Evolutionary conservation across 371 early-diverging fungal species (phyloP).

Genomic region (Rhizopus arrhizus): DNA sequence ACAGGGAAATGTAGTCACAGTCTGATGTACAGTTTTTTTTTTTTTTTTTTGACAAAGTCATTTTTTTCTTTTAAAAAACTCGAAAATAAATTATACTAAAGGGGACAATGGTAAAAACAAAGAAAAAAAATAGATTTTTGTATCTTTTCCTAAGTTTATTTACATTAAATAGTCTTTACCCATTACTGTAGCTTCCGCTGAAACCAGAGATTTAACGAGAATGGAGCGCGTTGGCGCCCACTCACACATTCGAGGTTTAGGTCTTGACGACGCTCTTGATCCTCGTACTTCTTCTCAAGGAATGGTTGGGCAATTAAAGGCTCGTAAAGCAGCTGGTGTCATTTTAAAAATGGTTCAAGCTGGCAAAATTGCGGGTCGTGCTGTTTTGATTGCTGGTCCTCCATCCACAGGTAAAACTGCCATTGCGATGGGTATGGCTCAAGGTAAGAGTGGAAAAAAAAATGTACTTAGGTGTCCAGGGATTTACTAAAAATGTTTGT

Average conservation of each 20-base stretch:
- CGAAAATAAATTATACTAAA: no score
- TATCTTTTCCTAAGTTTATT: no score
- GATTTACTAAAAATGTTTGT: neutral
- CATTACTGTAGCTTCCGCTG: constrained; percentile 45
- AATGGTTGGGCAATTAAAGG: constrained; percentile 96
- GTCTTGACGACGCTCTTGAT: constrained; percentile 89
- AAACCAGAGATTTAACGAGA: constrained; percentile 61
- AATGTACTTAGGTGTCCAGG: neutral
- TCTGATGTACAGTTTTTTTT: neutral
- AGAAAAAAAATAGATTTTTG: neutral
- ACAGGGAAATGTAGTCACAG: neutral
- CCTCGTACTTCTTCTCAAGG: constrained; percentile 88
- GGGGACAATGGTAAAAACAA: no score
- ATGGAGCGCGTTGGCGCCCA: constrained; percentile 89
- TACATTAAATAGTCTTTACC: constrained; percentile 35
- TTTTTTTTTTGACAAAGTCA: no score
- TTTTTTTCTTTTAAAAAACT: no score
- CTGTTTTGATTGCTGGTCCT: constrained; percentile 96
- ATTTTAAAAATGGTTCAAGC: constrained; percentile 93
- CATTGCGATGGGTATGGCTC: constrained; percentile 94
- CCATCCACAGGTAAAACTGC: constrained; percentile 98
- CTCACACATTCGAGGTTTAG: constrained; percentile 94
- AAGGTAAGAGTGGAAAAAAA: constrained; percentile 36
- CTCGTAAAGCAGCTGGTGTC: constrained; percentile 95
- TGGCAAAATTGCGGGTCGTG: constrained; percentile 97